These are phyloP conservation scores for Spatholobus suberectus DNA, from an alignment of 306 rosid genomes.

Conservation along the genomic window DNA sequence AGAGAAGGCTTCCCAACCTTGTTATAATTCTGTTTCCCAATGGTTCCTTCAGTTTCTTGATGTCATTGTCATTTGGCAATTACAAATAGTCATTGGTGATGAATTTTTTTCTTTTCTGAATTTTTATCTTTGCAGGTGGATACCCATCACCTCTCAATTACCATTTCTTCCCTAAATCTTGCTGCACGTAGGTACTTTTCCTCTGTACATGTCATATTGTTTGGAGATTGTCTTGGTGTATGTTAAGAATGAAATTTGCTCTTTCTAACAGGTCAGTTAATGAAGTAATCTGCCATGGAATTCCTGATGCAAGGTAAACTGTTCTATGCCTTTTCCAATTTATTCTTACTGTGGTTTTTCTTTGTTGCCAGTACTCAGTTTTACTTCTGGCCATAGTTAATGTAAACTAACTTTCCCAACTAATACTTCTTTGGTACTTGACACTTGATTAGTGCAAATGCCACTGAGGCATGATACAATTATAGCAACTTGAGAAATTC, in stretches of 20 bases:
- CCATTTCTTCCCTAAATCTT: constrained; percentile 94
- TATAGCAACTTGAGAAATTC: constrained; percentile 27
- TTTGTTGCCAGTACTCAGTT: not conserved
- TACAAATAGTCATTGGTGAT: not conserved
- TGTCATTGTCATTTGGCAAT: constrained; percentile 28
- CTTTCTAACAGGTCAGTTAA: constrained; percentile 82
- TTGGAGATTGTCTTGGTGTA: constrained; percentile 19
- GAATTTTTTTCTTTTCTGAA: constrained; percentile 11
- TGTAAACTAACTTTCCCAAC: not conserved
- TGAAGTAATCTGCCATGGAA: constrained; percentile 99
- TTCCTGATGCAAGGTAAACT: constrained; percentile 93
- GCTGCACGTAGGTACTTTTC: constrained; percentile 98
- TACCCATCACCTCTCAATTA: constrained; percentile 97
- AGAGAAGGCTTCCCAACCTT: not conserved
- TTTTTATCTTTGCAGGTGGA: constrained; percentile 68
- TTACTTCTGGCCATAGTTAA: not conserved
- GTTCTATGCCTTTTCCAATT: not conserved
- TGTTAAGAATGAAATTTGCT: constrained; percentile 25
- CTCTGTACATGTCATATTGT: constrained; percentile 39
- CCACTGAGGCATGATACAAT: not conserved
- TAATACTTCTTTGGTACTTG: not conserved
- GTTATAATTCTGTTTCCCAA: not conserved
- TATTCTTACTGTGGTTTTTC: not conserved
- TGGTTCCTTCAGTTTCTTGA: constrained; percentile 21
- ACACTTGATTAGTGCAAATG: constrained; percentile 14